Percentiles rank a stretch among this genome's conserved stretches.
phyloP scores from a whole-genome alignment of 371 early-diverging fungal genomes.

The Mortierella sp. region DNA sequence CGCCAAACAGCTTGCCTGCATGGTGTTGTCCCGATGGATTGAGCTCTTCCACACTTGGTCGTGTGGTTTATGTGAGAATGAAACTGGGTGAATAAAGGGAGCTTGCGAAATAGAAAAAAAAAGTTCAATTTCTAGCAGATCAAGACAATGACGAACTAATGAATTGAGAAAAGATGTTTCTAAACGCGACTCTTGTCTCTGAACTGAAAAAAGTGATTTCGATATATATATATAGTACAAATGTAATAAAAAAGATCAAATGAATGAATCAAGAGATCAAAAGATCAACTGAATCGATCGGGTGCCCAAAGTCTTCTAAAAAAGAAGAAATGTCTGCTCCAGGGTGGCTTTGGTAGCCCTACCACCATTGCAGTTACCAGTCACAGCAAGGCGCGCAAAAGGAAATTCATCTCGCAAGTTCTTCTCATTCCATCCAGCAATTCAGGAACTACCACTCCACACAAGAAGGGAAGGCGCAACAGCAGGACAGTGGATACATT shows the following conservation, averaged over 20 bases:
- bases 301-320: background rate
- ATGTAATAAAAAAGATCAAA: background rate
- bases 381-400: background rate
- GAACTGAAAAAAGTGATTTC: background rate
- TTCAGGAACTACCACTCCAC: too few relatives aligned
- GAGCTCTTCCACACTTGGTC: background rate
- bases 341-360: conserved; percentile 1
- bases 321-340: background rate
- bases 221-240: background rate
- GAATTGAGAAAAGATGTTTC: background rate
- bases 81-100: background rate
- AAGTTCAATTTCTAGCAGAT: background rate
- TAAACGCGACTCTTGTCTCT: background rate
- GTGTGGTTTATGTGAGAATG: background rate
- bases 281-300: background rate
- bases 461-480: too few relatives aligned
- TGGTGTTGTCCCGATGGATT: background rate
- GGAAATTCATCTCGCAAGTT: background rate
- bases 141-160: background rate
- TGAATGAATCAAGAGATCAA: too few relatives aligned
- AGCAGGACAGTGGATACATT: background rate
- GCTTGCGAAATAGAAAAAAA: background rate
- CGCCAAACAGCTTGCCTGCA: conserved; percentile 45
- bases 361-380: background rate
- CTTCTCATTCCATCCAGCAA: too few relatives aligned